Evolutionary conservation across 306 rosid genomes (phyloP).

Genomic region (Cicer cuneatum): DNA sequence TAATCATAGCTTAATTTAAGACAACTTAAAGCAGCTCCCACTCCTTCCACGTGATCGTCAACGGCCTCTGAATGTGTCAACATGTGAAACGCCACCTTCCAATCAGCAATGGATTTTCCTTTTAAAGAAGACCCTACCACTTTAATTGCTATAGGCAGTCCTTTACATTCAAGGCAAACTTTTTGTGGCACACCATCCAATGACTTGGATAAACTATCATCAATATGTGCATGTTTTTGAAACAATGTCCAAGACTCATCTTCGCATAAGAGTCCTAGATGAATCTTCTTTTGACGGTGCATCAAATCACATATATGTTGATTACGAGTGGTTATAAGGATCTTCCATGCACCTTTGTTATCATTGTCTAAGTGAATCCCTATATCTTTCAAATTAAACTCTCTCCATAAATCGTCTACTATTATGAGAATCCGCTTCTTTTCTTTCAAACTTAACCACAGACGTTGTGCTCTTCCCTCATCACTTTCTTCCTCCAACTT

Average conservation of each 20-base stretch:
- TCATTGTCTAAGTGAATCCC: not conserved
- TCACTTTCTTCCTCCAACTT: not conserved
- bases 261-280: not conserved
- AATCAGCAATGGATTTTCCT: not conserved
- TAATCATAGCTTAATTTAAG: conserved; percentile 1
- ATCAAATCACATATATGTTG: not conserved
- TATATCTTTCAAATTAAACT: not conserved
- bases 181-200: not conserved
- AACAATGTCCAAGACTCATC: not conserved
- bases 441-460: not conserved
- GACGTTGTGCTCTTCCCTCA: not conserved
- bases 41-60: not conserved
- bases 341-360: not conserved
- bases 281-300: not conserved
- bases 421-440: not conserved
- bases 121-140: not conserved
- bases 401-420: not conserved
- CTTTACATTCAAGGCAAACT: not conserved
- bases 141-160: not conserved
- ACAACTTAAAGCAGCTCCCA: not conserved
- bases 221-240: not conserved
- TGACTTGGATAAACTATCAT: not conserved
- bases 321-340: not conserved
- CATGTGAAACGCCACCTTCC: not conserved
- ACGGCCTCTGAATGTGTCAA: not conserved